These are phyloP conservation scores for Diplodia mutila DNA, from an alignment of 2,329 filamentous ascomycete genomes.

Conservation along the genomic window DNA sequence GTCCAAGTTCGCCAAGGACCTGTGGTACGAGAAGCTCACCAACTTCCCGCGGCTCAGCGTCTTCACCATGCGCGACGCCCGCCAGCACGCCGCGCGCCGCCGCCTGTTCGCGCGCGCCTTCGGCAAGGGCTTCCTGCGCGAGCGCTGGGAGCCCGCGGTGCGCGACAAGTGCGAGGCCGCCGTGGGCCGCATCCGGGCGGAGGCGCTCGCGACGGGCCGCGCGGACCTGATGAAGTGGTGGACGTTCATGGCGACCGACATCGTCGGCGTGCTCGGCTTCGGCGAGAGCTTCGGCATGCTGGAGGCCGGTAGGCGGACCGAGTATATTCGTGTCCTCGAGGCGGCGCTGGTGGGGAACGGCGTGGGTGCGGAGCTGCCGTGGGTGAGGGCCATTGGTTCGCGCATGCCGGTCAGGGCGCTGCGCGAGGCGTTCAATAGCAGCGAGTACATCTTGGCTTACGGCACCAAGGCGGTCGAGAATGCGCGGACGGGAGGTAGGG, in stretches of 20 bases:
- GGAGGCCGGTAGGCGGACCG: conserved; percentile 36
- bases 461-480: conserved; percentile 32
- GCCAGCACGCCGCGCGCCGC: conserved; percentile 41
- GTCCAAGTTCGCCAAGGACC: conserved; percentile 30
- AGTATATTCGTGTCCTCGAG: conserved; percentile 38
- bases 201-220: conserved; percentile 30
- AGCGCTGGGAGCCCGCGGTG: conserved; percentile 44
- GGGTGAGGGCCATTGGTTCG: conserved; percentile 32
- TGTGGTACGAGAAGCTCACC: conserved; percentile 31
- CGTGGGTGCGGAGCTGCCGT: conserved; percentile 39
- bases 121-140: conserved; percentile 40
- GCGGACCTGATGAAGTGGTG: conserved; percentile 45
- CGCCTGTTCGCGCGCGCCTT: conserved; percentile 44
- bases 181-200: conserved; percentile 37
- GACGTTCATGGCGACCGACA: conserved; percentile 47
- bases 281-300: conserved; percentile 47
- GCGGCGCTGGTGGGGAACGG: conserved; percentile 36
- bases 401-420: conserved; percentile 31
- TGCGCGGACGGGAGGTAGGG: not conserved
- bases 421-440: conserved; percentile 31
- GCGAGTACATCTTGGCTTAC: conserved; percentile 31
- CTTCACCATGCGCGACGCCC: conserved; percentile 45
- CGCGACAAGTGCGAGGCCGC: conserved; percentile 39
- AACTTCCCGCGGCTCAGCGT: conserved; percentile 36
- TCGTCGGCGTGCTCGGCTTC: conserved; percentile 44